These are phyloP conservation scores for Phaeotremella fagi DNA, from an alignment of 768 basidiomycete genomes.

Conservation along the genomic window DNA sequence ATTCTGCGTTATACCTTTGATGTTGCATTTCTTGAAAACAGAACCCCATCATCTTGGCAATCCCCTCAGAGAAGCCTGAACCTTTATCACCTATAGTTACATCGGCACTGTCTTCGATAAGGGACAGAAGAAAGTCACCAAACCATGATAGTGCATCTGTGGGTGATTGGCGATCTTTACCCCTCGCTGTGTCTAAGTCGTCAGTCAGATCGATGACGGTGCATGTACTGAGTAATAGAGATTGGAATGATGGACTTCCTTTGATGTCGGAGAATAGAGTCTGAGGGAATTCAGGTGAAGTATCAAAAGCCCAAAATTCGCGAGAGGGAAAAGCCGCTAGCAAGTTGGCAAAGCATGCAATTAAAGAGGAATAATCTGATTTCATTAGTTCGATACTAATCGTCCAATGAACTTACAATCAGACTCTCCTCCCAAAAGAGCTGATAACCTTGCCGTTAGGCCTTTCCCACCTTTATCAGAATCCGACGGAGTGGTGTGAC, in stretches of 20 bases:
- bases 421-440: constrained; percentile 20
- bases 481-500: constrained; percentile 1
- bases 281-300: constrained; percentile 65
- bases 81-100: constrained; percentile 17
- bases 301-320: constrained; percentile 65
- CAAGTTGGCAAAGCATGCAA: constrained; percentile 51
- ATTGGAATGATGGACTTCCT: constrained; percentile 57
- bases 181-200: constrained; percentile 17
- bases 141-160: constrained; percentile 59
- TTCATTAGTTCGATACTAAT: constrained; percentile 1
- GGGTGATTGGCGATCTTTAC: constrained; percentile 17
- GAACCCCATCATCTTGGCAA: constrained; percentile 67
- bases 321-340: constrained; percentile 51
- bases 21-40: constrained; percentile 79
- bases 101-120: constrained; percentile 5
- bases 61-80: constrained; percentile 58
- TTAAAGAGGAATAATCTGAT: constrained; percentile 7
- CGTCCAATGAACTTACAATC: constrained; percentile 16
- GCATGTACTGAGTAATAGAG: constrained; percentile 23
- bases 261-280: constrained; percentile 77
- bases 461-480: not conserved
- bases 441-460: constrained; percentile 14
- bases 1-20: constrained; percentile 57
- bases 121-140: constrained; percentile 58
- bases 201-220: not conserved